Conservation (phyloP, 768 basidiomycete genomes). For the Psilocybe azurescens region DNA sequence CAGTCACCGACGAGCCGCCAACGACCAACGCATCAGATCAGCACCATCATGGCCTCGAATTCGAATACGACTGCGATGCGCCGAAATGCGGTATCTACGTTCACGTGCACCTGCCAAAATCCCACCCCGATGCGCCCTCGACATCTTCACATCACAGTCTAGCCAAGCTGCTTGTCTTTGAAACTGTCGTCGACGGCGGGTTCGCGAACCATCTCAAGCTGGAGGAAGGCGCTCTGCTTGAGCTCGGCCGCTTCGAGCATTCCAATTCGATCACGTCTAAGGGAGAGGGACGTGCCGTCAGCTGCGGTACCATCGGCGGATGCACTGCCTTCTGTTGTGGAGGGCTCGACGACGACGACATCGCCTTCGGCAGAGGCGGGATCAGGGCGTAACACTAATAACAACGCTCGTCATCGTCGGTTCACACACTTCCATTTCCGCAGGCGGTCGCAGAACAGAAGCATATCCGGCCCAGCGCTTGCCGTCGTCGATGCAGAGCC, state of each 20-base stretch:
- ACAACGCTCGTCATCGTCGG: constrained; percentile 44
- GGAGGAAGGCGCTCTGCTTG: constrained; percentile 80
- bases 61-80: constrained; percentile 91
- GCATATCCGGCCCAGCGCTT: constrained; percentile 77
- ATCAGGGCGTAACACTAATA: neutral
- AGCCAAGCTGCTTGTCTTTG: constrained; percentile 61
- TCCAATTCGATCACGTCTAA: constrained; percentile 26
- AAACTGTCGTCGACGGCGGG: constrained; percentile 77
- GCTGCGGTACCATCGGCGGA: constrained; percentile 21
- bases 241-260: constrained; percentile 77
- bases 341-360: constrained; percentile 1
- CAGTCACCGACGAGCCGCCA: constrained; percentile 8
- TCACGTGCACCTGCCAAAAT: constrained; percentile 71
- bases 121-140: constrained; percentile 58
- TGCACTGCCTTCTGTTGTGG: neutral
- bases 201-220: constrained; percentile 78
- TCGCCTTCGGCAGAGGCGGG: constrained; percentile 10
- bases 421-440: constrained; percentile 75
- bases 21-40: constrained; percentile 35
- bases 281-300: neutral
- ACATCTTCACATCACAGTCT: constrained; percentile 39
- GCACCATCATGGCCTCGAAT: constrained; percentile 77
- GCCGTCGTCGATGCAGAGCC: constrained; percentile 77
- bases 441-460: constrained; percentile 53
- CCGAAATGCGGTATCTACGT: constrained; percentile 84